Evolutionary conservation across 179 eudicot species (phyloP).

Genomic region (Actinidia chinensis): DNA sequence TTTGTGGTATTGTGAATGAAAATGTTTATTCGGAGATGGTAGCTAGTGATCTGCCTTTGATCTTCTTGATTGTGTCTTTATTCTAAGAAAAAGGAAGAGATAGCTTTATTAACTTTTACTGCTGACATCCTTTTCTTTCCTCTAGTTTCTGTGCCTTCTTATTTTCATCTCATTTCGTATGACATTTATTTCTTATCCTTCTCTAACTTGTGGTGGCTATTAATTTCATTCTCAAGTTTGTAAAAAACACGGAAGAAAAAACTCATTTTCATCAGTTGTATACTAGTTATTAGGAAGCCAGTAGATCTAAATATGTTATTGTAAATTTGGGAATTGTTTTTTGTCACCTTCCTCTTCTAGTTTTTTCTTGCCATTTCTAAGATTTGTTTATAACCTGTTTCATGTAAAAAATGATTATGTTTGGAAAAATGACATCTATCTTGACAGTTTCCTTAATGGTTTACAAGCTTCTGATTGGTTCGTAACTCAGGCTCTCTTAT

Average conservation of each 20-base stretch:
- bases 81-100: no score
- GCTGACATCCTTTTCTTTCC: no score
- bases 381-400: background rate
- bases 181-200: background rate
- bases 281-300: no score
- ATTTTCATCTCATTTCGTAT: background rate
- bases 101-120: no score
- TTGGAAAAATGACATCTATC: background rate
- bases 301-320: no score
- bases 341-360: background rate
- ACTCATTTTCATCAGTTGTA: background rate
- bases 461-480: constrained; percentile 9
- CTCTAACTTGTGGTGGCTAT: background rate
- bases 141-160: background rate
- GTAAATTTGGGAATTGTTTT: background rate
- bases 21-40: background rate
- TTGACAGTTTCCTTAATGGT: background rate
- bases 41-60: background rate
- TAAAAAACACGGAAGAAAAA: background rate
- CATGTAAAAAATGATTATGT: background rate
- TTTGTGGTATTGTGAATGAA: background rate
- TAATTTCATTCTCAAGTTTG: background rate
- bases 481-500: constrained; percentile 9
- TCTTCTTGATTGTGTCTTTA: background rate
- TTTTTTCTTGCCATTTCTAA: background rate